Evolutionary conservation across 306 rosid species (phyloP), one percentile per base, ranked within the genome.

Genomic region (Lathyrus oleraceus): DNA sequence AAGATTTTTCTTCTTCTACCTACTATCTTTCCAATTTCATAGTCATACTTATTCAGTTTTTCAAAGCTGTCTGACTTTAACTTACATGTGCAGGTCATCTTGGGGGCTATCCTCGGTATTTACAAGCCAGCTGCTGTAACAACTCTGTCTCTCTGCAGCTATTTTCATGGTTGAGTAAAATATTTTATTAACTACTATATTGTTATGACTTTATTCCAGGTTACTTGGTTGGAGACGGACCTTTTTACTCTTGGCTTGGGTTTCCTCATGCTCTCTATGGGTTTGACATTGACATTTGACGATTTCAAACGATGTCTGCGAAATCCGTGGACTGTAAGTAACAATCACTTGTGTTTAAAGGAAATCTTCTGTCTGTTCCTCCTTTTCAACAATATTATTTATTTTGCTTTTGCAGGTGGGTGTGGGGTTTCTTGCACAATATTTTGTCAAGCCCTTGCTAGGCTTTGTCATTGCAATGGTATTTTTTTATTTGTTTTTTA

Each of bases 261-360:
- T 64, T 88, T 94, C 79, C 98, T 94, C 59, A 94, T 94, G 97
- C 89, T 94, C 59, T 94, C 97, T 3, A 90, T 94, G 98, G 98
- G 98, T 54, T 81, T 88, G 84, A 94, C 98, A 39, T 81, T 93
- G 85, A 90, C 94, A 36, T 93, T 93, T 75, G 90, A 93, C 65
- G 98, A 93, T 83, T 93, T 93, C 76, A 87, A 87, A 79, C 83
- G 94, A 56, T 93, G 98, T 77, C 74, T 93, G 72, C 87, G 87
- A 59, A 94, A 94, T 75, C 97, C 97, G 10, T 90, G 97, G 98
- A 89, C 94, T 51, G 98, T 90, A 69, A 79, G 87, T 47, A 69
- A 65, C 62, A 52, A 43, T 57, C 35, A 60, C 30, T 51, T 6
- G 7, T 30, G 15, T 51, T 20, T 61, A 47, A 54, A 20, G 27